phyloP scores from a whole-genome alignment of 179 eudicot species.

The Pouteria campechiana region DNA sequence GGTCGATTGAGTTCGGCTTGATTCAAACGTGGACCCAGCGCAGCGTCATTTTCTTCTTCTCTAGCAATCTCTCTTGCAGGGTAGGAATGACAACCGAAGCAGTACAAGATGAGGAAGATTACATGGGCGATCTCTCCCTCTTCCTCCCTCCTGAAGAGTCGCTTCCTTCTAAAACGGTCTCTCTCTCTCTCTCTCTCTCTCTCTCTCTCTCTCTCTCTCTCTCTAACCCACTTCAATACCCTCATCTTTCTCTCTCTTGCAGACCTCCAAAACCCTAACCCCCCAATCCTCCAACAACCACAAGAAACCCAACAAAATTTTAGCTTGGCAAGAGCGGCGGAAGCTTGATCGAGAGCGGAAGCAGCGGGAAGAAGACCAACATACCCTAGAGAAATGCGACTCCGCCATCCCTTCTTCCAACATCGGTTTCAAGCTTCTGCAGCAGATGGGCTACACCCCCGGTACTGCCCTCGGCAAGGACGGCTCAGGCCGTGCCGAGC shows the following conservation, averaged over 20 bases:
- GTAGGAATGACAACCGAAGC: too few relatives aligned
- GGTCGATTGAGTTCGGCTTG: too few relatives aligned
- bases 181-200: neutral
- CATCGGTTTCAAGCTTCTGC: slow-evolving; percentile 69
- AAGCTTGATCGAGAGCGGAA: slow-evolving; percentile 37
- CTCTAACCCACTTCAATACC: neutral
- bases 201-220: neutral
- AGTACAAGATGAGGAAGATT: slow-evolving; percentile 57
- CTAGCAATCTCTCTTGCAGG: too few relatives aligned
- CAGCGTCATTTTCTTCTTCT: too few relatives aligned
- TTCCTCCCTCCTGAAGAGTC: slow-evolving; percentile 42
- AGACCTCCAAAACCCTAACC: slow-evolving; percentile 17
- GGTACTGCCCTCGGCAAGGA: slow-evolving; percentile 68
- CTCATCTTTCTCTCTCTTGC: slow-evolving; percentile 1
- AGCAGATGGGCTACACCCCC: slow-evolving; percentile 83
- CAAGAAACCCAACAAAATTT: slow-evolving; percentile 37
- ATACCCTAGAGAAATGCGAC: slow-evolving; percentile 46
- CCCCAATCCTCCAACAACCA: slow-evolving; percentile 27
- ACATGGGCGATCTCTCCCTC: slow-evolving; percentile 82
- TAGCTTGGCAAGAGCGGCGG: slow-evolving; percentile 35
- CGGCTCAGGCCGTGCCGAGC: slow-evolving; percentile 61
- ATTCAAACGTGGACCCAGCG: too few relatives aligned
- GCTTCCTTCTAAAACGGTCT: slow-evolving; percentile 18
- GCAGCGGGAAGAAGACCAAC: slow-evolving; percentile 53
- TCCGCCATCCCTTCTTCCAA: slow-evolving; percentile 74